phyloP scores from a whole-genome alignment of 352 stramenopile species.

The Heterotrichella gracilis region DNA sequence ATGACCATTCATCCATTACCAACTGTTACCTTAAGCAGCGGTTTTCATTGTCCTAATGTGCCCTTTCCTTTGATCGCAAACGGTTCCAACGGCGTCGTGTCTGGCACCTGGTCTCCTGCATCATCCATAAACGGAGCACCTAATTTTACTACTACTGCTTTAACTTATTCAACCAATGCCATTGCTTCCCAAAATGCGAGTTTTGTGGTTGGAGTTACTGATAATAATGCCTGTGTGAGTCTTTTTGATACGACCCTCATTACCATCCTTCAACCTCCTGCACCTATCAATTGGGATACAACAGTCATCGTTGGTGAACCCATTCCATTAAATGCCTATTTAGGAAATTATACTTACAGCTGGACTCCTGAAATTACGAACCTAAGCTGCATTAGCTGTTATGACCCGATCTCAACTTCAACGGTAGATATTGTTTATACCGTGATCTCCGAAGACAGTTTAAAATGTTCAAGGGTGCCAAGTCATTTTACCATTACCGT shows the following conservation, averaged over 20 bases:
- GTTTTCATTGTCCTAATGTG: no score
- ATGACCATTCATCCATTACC: background rate
- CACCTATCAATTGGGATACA: background rate
- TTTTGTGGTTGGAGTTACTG: background rate
- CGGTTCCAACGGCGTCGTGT: background rate
- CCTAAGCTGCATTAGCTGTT: background rate
- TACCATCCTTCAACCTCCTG: background rate
- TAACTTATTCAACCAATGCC: no score
- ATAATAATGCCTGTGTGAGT: background rate
- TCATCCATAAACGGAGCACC: background rate
- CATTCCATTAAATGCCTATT: background rate
- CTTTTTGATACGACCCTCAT: background rate
- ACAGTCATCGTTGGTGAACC: background rate
- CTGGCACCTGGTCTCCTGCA: background rate
- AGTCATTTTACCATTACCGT: background rate
- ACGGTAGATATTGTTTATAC: conserved; percentile 2
- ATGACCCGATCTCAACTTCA: background rate
- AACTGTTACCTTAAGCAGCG: no score
- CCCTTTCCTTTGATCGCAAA: background rate
- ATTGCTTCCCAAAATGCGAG: background rate
- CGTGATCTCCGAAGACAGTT: background rate
- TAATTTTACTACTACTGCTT: background rate
- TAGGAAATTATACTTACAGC: background rate
- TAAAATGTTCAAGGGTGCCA: background rate
- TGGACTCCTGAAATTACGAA: background rate